Base-by-base conservation (phyloP, 2,329 filamentous ascomycete species). In the Trichoderma koningii region DNA sequence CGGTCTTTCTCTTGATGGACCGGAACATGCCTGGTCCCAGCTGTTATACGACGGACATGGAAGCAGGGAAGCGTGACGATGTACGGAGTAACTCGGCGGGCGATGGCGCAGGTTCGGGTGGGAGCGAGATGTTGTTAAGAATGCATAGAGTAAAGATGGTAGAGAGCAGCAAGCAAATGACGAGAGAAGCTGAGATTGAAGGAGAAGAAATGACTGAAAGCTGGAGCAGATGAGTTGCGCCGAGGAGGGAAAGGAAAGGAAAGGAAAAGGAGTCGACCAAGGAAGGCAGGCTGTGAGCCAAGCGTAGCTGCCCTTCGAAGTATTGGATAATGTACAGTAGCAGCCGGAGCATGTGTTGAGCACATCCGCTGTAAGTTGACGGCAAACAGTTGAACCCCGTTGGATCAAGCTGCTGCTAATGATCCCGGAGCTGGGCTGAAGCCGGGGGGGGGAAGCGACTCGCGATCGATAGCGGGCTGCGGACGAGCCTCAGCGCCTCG, bases 1-100 rank as follows among this genome's bases (percentile, higher is more conserved):
- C 69, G n/a, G 69, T 69, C 64, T 68, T 72, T 52, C 69, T 70
- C 60, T 67, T 71, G 21, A 70, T 53, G 52, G 69, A 69, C 55
- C 68, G 68, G 42, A 75, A 68, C 73, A 76, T 73, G 55, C 63
- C 30, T 47, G 48, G 53, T 23, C 28, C 50, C 50, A 52, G 50
- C 50, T 52, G 41, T 60, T 55, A 65, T 60, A 60, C 28, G 17
- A 48, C 55, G 41, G 47, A 45, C 55, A 60, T 51, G 21, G 56
- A 44, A 34, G 60, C 51, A 28, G 47, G 53, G 47, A 15, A 51
- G 53, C 34, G 50, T 44, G 30, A 34, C 17, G n/a, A 38, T 42
- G 42, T 48, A 34, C 17, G n/a, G 21, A 28, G 42, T 48, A 50
- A 44, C 42, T 63, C 38, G 44, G 19, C 45, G 44, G 41, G n/a